These are phyloP conservation scores for Prunus kanzakura DNA, from an alignment of 306 rosid species.

Conservation along the genomic window DNA sequence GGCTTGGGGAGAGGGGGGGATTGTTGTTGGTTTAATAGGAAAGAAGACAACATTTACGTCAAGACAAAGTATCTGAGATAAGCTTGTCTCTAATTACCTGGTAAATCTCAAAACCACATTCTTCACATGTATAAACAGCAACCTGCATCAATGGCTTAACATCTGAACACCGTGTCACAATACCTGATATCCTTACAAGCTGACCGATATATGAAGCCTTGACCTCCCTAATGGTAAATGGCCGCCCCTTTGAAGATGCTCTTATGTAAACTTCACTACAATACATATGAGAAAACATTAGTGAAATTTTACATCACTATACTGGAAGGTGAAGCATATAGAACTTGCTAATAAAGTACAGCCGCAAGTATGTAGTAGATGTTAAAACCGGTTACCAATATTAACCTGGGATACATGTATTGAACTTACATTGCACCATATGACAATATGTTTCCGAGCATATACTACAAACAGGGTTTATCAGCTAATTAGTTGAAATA, in stretches of 20 bases:
- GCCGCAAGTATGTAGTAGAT: not conserved
- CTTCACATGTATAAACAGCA: constrained; percentile 97
- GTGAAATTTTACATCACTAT: not conserved
- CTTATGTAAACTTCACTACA: constrained; percentile 89
- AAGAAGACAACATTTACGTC: not conserved
- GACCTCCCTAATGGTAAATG: constrained; percentile 94
- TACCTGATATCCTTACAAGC: constrained; percentile 91
- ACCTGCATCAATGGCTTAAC: constrained; percentile 98
- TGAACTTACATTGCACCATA: not conserved
- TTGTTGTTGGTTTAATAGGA: not conserved
- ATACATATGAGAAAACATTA: constrained; percentile 12
- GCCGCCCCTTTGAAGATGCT: constrained; percentile 83
- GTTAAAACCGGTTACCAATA: not conserved
- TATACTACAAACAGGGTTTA: not conserved
- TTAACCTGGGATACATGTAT: not conserved
- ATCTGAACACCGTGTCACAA: constrained; percentile 91
- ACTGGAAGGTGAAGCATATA: not conserved
- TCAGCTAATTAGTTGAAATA: no score
- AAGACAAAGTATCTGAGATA: not conserved
- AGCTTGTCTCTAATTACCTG: constrained; percentile 55
- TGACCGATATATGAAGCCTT: constrained; percentile 93
- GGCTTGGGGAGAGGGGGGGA: not conserved
- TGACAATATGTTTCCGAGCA: not conserved
- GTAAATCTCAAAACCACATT: constrained; percentile 97
- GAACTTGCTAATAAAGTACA: not conserved